Evolutionary conservation across 2,329 filamentous ascomycete genomes (phyloP).

Genomic region (Furcasterigmium furcatum): DNA sequence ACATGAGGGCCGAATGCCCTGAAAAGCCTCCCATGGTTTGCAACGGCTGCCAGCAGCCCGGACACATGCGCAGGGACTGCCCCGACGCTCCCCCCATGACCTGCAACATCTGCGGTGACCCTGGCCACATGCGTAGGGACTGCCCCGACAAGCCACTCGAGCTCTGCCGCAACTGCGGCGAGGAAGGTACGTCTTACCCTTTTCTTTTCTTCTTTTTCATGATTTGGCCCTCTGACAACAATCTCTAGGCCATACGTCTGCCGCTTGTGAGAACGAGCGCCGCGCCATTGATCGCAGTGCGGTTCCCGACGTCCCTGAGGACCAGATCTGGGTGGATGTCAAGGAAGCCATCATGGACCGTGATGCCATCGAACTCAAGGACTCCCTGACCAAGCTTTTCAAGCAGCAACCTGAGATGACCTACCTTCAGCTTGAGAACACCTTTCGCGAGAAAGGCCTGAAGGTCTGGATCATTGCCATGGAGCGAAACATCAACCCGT

Average conservation of each 20-base stretch:
- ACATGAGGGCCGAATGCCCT: slow-evolving; percentile 61
- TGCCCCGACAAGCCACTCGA: slow-evolving; percentile 58
- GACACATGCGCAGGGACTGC: slow-evolving; percentile 59
- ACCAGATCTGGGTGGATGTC: slow-evolving; percentile 58
- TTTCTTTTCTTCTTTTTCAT: neutral
- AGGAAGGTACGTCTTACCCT: slow-evolving; percentile 45
- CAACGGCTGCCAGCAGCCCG: slow-evolving; percentile 44
- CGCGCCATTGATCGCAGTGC: slow-evolving; percentile 54
- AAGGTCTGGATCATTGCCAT: slow-evolving; percentile 60
- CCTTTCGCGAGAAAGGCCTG: slow-evolving; percentile 52
- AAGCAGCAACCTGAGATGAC: slow-evolving; percentile 57
- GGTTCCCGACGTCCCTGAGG: slow-evolving; percentile 44
- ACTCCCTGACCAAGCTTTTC: slow-evolving; percentile 56
- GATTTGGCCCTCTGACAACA: neutral
- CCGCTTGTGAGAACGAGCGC: slow-evolving; percentile 20
- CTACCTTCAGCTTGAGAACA: slow-evolving; percentile 58
- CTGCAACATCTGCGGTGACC: slow-evolving; percentile 60
- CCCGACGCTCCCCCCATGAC: slow-evolving; percentile 51
- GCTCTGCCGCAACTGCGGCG: slow-evolving; percentile 59
- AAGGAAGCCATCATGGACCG: slow-evolving; percentile 44
- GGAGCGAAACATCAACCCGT: slow-evolving; percentile 50
- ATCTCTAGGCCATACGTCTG: slow-evolving; percentile 43
- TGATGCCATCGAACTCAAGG: slow-evolving; percentile 63
- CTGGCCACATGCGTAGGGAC: slow-evolving; percentile 54
- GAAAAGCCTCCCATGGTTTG: slow-evolving; percentile 47